Evolutionary conservation across 2,329 filamentous ascomycete genomes (phyloP).

Genomic region (Capronia coronata): DNA sequence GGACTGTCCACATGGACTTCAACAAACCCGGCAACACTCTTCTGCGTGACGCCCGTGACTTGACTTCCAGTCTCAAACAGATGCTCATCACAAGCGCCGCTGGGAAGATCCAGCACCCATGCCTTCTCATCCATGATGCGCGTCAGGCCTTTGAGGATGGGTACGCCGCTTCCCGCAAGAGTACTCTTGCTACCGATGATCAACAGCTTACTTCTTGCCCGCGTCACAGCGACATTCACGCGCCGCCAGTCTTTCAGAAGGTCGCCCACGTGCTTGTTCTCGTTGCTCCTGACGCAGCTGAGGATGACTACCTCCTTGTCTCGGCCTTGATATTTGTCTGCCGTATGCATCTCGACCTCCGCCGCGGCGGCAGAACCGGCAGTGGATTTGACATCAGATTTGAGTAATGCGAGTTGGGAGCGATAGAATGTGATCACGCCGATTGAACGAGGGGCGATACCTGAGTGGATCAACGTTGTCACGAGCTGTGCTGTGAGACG

Average conservation of each 20-base stretch:
- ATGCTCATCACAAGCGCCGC: constrained; percentile 60
- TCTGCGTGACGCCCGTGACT: constrained; percentile 3
- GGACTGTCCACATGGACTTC: neutral
- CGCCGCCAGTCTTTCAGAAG: constrained; percentile 83
- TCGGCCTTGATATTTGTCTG: constrained; percentile 91
- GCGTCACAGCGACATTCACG: constrained; percentile 92
- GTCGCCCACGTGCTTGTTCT: constrained; percentile 76
- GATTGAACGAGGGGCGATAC: constrained; percentile 68
- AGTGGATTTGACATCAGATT: constrained; percentile 57
- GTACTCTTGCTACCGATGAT: constrained; percentile 79
- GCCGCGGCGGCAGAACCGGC: constrained; percentile 36
- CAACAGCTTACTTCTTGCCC: constrained; percentile 84
- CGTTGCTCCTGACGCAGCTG: constrained; percentile 80
- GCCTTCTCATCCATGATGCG: constrained; percentile 64
- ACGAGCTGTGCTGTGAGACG: constrained; percentile 73
- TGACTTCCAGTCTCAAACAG: constrained; percentile 52
- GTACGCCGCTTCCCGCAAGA: constrained; percentile 55
- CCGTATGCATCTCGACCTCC: constrained; percentile 87
- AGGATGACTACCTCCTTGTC: constrained; percentile 92
- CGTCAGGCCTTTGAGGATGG: constrained; percentile 72
- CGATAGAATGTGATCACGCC: constrained; percentile 97
- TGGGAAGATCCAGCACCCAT: constrained; percentile 74
- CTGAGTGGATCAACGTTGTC: constrained; percentile 65
- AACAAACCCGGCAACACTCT: constrained; percentile 14
- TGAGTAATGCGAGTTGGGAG: constrained; percentile 77